Percentiles rank a stretch among this genome's conserved stretches.
These are phyloP conservation scores for Aspergillus sp. DNA, from an alignment of 2,329 filamentous ascomycete genomes.

Conservation along the genomic window DNA sequence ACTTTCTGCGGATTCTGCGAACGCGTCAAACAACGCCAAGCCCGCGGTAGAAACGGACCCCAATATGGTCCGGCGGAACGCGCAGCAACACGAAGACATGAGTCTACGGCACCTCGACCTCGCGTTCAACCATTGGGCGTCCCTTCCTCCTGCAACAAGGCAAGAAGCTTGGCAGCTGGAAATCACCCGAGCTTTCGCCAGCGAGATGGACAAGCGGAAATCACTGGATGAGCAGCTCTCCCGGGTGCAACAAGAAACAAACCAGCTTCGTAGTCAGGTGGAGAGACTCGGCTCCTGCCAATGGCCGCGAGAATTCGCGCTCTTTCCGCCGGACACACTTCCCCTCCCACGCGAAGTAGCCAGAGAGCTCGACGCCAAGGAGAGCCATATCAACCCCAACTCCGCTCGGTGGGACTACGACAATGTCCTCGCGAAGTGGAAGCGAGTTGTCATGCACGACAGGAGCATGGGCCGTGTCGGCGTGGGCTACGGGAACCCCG, in stretches of 20 bases:
- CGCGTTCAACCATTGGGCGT: conserved; percentile 67
- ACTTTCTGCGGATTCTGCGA: conserved; percentile 17
- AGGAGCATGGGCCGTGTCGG: conserved; percentile 33
- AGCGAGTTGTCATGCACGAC: conserved; percentile 37
- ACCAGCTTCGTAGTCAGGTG: conserved; percentile 40
- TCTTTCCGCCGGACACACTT: conserved; percentile 38
- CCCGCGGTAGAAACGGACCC: conserved; percentile 21
- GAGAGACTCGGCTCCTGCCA: conserved; percentile 38
- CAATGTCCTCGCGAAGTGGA: conserved; percentile 40
- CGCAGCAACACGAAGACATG: conserved; percentile 55
- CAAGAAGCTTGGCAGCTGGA: conserved; percentile 39
- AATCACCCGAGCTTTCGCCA: conserved; percentile 37
- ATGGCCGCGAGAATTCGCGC: conserved; percentile 40
- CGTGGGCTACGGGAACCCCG: conserved; percentile 16
- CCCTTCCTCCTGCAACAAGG: conserved; percentile 48
- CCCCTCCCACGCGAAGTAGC: conserved; percentile 31
- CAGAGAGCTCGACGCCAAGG: conserved; percentile 27
- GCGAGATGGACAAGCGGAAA: conserved; percentile 36
- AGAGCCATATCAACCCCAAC: conserved; percentile 25
- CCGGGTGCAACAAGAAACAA: conserved; percentile 39
- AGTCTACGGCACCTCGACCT: conserved; percentile 67
- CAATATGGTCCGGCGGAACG: conserved; percentile 37
- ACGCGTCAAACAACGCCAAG: conserved; percentile 38
- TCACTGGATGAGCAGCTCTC: conserved; percentile 35
- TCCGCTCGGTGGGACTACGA: conserved; percentile 40